phyloP scores from a whole-genome alignment of 2,329 filamentous ascomycete species.

The Colletotrichum sp. region DNA sequence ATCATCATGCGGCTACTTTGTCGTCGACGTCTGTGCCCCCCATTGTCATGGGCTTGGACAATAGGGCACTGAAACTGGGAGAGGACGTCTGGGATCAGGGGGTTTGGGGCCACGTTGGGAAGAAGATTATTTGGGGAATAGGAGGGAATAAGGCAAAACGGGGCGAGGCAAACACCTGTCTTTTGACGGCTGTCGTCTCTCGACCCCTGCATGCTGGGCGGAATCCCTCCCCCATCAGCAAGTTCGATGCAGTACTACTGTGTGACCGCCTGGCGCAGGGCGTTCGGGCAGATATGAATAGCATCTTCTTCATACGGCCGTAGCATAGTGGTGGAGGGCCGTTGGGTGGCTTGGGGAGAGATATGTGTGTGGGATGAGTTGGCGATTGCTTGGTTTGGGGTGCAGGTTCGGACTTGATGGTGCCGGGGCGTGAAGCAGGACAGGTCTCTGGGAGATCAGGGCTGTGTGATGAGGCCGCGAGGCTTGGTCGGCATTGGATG shows the following conservation, averaged over 20 bases:
- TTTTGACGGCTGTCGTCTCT: not conserved
- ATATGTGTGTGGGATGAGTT: not conserved
- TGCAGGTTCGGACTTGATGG: not conserved
- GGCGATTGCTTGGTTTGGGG: not conserved
- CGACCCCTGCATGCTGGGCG: not conserved
- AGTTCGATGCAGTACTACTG: not conserved
- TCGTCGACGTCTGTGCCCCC: not conserved
- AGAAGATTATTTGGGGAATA: not conserved
- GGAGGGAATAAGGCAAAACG: not conserved
- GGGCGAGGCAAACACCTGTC: not conserved
- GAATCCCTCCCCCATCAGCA: not conserved
- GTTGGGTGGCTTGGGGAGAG: not conserved
- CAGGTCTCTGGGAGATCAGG: not conserved
- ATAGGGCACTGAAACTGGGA: not conserved
- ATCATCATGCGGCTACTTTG: not conserved
- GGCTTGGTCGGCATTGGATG: not conserved
- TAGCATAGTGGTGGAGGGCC: not conserved
- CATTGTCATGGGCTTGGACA: not conserved
- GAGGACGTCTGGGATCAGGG: not conserved
- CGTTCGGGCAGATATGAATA: not conserved
- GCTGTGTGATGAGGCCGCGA: not conserved
- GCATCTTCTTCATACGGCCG: not conserved
- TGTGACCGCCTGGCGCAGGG: not conserved
- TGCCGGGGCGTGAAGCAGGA: not conserved
- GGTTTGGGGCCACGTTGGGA: not conserved